Evolutionary conservation across 202 grass and related monocot species (phyloP), one percentile per base, ranked within the genome.

Genomic region (Tripidium arundinaceum): DNA sequence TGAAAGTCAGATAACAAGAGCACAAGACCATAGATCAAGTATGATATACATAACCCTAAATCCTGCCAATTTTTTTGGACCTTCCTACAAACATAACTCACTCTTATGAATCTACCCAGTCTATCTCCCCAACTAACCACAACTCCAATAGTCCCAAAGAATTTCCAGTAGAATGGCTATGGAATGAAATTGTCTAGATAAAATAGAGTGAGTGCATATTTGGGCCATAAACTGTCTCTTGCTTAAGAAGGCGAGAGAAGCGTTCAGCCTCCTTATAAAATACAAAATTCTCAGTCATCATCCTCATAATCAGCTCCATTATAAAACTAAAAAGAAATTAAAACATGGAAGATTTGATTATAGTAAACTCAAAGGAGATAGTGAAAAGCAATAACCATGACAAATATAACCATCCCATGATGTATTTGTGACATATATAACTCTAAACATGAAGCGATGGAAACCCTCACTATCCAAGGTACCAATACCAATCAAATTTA

Each of bases 1-100:
- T 8, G 1, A 3, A 84, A 41, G 61, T 79, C 18, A 80, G 70
- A 62, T 43, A 72, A 78, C 61, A 88, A 42, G 70, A 81, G 7
- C 39, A 21, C 18, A 21, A 54, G 19, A 54, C 18, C 49, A n/a
- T 65, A 67, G 38, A 69, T 68, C 43, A 84, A 62, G 29, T 29
- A 46, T 72, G 38, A 77, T 28, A 49, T 1, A 67, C 12, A 65
- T 50, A 16, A 4, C n/a, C n/a, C n/a, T n/a, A n/a, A n/a, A n/a
- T n/a, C n/a, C n/a, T n/a, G n/a, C n/a, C n/a, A n/a, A n/a, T n/a
- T n/a, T n/a, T n/a, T n/a, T n/a, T n/a, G n/a, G n/a, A n/a, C n/a
- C n/a, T 0, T 13, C 68, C 34, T 69, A 74, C 29, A 5, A 7
- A 36, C 7, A 36, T 14, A 54, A 54, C 29, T 31, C 29, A 16